phyloP scores from a whole-genome alignment of 73 alveolate species.

The Paramecium pentaurelia region DNA sequence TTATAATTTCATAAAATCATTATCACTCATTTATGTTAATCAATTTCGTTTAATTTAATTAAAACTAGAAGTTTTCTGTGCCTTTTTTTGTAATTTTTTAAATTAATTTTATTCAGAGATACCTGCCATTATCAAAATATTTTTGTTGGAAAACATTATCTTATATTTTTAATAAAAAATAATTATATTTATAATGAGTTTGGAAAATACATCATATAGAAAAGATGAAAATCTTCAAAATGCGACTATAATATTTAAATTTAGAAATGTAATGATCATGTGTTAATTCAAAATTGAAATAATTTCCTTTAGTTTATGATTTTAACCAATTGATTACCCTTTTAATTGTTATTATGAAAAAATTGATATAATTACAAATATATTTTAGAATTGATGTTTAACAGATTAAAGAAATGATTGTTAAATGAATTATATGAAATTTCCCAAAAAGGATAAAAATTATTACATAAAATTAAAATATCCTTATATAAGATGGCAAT shows the following conservation, averaged over 20 bases:
- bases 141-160: background rate
- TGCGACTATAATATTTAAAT: background rate
- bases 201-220: background rate
- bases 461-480: no score
- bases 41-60: background rate
- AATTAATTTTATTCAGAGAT: background rate
- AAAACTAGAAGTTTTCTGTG: background rate
- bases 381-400: no score
- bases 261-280: background rate
- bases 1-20: background rate
- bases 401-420: no score
- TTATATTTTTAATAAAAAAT: no score
- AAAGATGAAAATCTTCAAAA: no score
- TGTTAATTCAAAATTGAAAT: no score
- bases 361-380: no score
- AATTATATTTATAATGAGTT: background rate
- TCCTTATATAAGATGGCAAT: background rate
- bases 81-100: background rate
- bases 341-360: no score
- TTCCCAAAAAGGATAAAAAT: background rate
- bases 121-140: background rate
- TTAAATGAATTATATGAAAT: background rate
- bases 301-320: background rate
- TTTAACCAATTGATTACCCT: background rate
- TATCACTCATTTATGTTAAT: background rate